Conservation (phyloP, 2,329 filamentous ascomycete species). For the Curvularia eragrostidis region DNA sequence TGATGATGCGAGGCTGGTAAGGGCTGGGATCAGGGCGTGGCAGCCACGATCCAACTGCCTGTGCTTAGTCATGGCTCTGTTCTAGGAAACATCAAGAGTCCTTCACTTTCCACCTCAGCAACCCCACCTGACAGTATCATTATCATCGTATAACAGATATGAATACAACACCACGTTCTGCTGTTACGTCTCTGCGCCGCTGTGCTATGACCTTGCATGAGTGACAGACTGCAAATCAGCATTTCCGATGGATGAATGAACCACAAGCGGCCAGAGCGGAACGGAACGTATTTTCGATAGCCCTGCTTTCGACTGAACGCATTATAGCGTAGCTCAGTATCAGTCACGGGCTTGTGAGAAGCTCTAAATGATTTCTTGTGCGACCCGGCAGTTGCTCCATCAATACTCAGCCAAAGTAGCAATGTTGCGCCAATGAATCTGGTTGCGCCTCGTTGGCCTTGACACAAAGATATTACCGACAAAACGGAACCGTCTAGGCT, state of each 20-base stretch:
- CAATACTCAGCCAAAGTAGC: neutral
- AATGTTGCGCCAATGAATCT: neutral
- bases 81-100: neutral
- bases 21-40: conserved; percentile 16
- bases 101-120: neutral
- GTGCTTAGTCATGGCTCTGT: conserved; percentile 14
- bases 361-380: neutral
- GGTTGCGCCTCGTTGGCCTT: neutral
- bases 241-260: neutral
- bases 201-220: neutral
- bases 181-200: no score
- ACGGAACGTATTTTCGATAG: neutral
- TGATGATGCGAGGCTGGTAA: conserved; percentile 23
- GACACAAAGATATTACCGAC: neutral
- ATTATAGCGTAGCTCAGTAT: neutral
- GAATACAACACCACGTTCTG: neutral
- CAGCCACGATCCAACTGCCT: conserved; percentile 9
- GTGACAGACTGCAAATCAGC: neutral
- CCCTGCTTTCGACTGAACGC: neutral
- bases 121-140: neutral
- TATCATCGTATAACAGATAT: no score
- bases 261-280: neutral
- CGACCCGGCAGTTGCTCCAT: conserved; percentile 1
- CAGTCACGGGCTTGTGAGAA: neutral
- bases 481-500: neutral